Base-by-base conservation (phyloP, 1,139 yeast genomes). In the Blastobotrys serpentis region DNA sequence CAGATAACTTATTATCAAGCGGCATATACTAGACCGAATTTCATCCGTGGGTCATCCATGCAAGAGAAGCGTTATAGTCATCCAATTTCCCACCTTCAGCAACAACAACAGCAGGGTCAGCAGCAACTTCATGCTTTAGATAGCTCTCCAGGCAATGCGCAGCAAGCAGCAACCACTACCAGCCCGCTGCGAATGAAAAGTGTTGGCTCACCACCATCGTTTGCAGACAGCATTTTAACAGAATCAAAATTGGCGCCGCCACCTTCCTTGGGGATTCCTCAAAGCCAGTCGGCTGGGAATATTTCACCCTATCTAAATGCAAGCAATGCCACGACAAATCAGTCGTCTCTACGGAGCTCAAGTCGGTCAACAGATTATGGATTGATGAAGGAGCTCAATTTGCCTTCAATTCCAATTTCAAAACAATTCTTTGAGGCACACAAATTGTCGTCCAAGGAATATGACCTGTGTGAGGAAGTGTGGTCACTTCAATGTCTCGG, bases 391-490 rank as follows among this genome's bases (percentile, higher is more conserved):
- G 54, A 59, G 32, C 54, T 67, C 19, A 63, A 66, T 29, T 56
- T 68, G 29, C 72, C 72, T 0, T 43, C 59, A 8, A 60, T 66
- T 14, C 70, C 71, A 2, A 65, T 63, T 2, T 52, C 60, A 10
- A 48, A 57, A 11, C 58, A 60, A 60, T 34, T 58, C 52, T 46
- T 79, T 74, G 63, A 60, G 48, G 43, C 68, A 48, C 50, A 71
- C 67, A 42, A 75, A 74, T 76, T 75, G 68, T 42, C 67, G 64
- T 52, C 68, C 57, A 40, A 56, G 22, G 72, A 69, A 42, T 63
- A 59, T 34, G 64, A 72, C 56, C 61, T 70, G 67, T 67, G 88
- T 67, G 61, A 60, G 48, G 60, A 77, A 71, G 81, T 83, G 64
- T 72, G 75, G 73, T 58, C 77, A 48, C 56, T 78, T 60, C 67